phyloP scores from a whole-genome alignment of 495 filamentous ascomycete genomes.

The Hypoxylon lenormandii region DNA sequence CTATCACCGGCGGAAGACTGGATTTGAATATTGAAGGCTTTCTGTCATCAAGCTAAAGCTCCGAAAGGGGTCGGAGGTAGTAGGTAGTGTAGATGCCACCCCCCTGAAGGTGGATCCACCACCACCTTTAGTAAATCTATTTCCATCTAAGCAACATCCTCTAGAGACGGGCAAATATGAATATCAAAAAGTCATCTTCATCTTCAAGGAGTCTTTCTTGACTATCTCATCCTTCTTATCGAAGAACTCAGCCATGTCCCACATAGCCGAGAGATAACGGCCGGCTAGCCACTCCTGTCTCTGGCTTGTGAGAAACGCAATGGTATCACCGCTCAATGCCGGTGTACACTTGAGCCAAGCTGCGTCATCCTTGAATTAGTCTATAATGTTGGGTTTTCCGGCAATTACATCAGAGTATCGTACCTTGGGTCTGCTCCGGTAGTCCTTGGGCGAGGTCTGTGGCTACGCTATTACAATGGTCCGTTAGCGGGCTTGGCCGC shows the following conservation, averaged over 20 bases:
- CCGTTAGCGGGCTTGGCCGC: neutral
- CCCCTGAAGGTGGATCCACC: too few species aligned
- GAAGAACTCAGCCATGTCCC: slow-evolving; percentile 64
- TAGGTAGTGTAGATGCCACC: neutral
- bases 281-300: slow-evolving; percentile 64
- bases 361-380: slow-evolving; percentile 1
- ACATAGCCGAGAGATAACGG: slow-evolving; percentile 59
- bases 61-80: slow-evolving; percentile 35
- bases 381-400: neutral
- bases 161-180: neutral
- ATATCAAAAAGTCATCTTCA: slow-evolving; percentile 55
- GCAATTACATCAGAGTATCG: neutral
- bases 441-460: slow-evolving; percentile 29
- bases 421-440: slow-evolving; percentile 37
- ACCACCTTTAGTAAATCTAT: too few species aligned
- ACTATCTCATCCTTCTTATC: slow-evolving; percentile 60
- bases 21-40: slow-evolving; percentile 5
- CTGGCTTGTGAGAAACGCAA: slow-evolving; percentile 61
- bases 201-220: slow-evolving; percentile 57
- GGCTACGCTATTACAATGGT: slow-evolving; percentile 23
- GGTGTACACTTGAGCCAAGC: slow-evolving; percentile 53
- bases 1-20: neutral
- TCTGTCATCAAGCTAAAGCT: slow-evolving; percentile 17
- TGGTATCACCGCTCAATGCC: slow-evolving; percentile 59
- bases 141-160: too few species aligned